phyloP scores from a whole-genome alignment of 805 yeast species.

The Millerago galiae region DNA sequence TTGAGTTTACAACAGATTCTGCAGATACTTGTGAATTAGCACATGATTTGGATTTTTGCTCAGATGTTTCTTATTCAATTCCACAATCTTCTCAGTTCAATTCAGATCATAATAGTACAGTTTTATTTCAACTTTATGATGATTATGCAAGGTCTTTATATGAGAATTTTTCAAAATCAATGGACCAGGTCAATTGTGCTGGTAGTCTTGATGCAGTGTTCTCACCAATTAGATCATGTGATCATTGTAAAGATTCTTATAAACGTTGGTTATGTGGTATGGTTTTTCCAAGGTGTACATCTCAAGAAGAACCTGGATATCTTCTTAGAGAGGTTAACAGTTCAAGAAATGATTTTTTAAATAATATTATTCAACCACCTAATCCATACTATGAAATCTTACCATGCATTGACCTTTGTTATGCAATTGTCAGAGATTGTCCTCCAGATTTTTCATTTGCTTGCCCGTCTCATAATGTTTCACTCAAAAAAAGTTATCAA shows the following conservation, averaged over 20 bases:
- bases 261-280: constrained; percentile 87
- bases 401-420: constrained; percentile 82
- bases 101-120: constrained; percentile 23
- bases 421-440: constrained; percentile 74
- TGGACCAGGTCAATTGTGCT: constrained; percentile 74
- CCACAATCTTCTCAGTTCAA: constrained; percentile 45
- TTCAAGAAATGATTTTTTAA: constrained; percentile 58
- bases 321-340: constrained; percentile 37
- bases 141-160: constrained; percentile 48
- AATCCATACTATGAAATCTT: constrained; percentile 65
- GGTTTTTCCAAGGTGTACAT: constrained; percentile 80
- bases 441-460: constrained; percentile 68
- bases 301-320: constrained; percentile 39
- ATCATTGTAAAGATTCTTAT: constrained; percentile 64
- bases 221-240: constrained; percentile 71
- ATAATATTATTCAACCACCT: constrained; percentile 47
- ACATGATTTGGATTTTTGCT: constrained; percentile 71
- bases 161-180: constrained; percentile 63
- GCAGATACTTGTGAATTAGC: constrained; percentile 63
- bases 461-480: constrained; percentile 48
- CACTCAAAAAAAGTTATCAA: constrained; percentile 27
- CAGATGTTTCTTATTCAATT: constrained; percentile 79
- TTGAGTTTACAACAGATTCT: constrained; percentile 50
- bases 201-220: constrained; percentile 56
- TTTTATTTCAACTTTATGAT: constrained; percentile 52